Evolutionary conservation across 2,329 filamentous ascomycete genomes (phyloP).

Genomic region (Xylariaceae sp.): DNA sequence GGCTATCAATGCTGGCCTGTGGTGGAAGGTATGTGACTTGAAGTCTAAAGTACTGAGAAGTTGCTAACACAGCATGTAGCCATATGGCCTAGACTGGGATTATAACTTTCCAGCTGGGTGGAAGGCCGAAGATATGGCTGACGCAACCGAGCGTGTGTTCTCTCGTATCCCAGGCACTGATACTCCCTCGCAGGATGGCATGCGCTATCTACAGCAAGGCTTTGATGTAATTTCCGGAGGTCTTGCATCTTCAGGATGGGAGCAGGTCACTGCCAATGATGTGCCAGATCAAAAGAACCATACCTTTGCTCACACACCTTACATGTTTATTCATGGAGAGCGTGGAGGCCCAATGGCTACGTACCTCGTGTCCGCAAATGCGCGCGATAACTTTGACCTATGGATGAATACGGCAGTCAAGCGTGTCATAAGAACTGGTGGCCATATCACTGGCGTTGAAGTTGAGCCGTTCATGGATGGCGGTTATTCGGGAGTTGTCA

Average conservation of each 20-base stretch:
- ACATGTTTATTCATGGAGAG: conserved; percentile 64
- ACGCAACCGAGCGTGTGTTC: conserved; percentile 60
- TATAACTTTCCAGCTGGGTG: conserved; percentile 68
- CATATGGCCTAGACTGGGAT: conserved; percentile 64
- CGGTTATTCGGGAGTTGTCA: conserved; percentile 56
- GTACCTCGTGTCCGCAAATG: conserved; percentile 60
- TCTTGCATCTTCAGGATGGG: conserved; percentile 58
- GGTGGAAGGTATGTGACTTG: conserved; percentile 49
- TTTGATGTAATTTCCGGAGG: conserved; percentile 59
- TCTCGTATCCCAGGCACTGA: conserved; percentile 66
- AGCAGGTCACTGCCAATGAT: conserved; percentile 54
- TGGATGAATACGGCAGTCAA: conserved; percentile 64
- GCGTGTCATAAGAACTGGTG: conserved; percentile 59
- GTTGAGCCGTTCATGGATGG: conserved; percentile 51
- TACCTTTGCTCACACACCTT: conserved; percentile 59
- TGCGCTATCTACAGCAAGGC: conserved; percentile 63
- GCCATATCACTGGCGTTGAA: conserved; percentile 63
- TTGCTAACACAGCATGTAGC: conserved; percentile 28
- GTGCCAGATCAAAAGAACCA: conserved; percentile 61
- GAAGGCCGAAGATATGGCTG: conserved; percentile 59
- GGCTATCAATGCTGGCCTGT: conserved; percentile 64
- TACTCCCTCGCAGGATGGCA: conserved; percentile 60
- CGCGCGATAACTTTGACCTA: conserved; percentile 61
- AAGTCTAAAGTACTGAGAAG: background rate
- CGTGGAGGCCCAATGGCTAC: conserved; percentile 67